A percentile compares a stretch with the other conserved stretches of the same genome.
Evolutionary conservation across 768 basidiomycete species (phyloP).

Genomic region (Trametes elegans): DNA sequence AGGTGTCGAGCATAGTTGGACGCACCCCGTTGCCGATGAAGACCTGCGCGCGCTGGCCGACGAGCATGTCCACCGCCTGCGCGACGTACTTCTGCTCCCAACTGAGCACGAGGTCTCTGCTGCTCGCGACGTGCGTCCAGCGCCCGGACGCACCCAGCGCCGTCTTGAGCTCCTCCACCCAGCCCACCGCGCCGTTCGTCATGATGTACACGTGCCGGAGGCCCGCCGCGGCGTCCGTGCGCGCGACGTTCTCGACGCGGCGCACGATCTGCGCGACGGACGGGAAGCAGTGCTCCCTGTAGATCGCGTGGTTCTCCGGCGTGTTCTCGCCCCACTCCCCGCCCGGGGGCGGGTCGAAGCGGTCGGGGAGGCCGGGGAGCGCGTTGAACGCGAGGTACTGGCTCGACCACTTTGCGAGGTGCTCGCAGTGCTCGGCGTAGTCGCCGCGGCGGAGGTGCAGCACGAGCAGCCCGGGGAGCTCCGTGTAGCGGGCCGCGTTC

Average conservation of each 20-base stretch:
- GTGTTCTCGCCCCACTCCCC: conserved; percentile 23
- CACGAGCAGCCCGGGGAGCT: conserved; percentile 52
- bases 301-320: conserved; percentile 29
- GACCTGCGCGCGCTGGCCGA: conserved; percentile 59
- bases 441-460: conserved; percentile 61
- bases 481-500: conserved; percentile 21
- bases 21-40: conserved; percentile 73
- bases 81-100: conserved; percentile 57
- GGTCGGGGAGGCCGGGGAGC: conserved; percentile 50
- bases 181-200: conserved; percentile 57
- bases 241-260: conserved; percentile 34
- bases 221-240: conserved; percentile 15
- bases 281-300: conserved; percentile 54
- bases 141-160: conserved; percentile 36
- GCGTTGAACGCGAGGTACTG: conserved; percentile 51
- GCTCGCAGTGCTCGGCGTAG: conserved; percentile 46
- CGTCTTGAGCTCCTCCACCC: conserved; percentile 45
- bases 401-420: conserved; percentile 39
- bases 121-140: conserved; percentile 51
- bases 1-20: conserved; percentile 21
- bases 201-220: conserved; percentile 56
- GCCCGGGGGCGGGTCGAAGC: conserved; percentile 32
- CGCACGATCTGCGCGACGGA: conserved; percentile 45
- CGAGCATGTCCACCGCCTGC: conserved; percentile 66
- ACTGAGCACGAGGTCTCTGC: conserved; percentile 51